Evolutionary conservation across 2,329 filamentous ascomycete species (phyloP).

Genomic region (Arthrobotrys entomopaga): DNA sequence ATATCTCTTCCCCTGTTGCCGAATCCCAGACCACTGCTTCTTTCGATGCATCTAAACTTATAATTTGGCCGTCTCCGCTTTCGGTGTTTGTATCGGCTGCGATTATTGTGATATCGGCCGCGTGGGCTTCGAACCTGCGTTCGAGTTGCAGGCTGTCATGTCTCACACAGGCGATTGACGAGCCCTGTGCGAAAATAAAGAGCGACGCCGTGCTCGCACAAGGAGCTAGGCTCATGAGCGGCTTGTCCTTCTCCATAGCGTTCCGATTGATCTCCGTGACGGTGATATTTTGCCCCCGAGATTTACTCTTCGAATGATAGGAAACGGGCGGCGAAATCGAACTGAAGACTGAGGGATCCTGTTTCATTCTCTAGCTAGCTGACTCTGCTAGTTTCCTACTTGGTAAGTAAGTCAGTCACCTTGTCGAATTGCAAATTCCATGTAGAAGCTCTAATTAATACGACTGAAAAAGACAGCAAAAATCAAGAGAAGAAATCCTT

Average conservation of each 20-base stretch:
- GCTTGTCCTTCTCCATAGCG: constrained; percentile 48
- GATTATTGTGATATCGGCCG: constrained; percentile 83
- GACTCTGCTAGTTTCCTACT: constrained; percentile 11
- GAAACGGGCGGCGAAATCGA: constrained; percentile 36
- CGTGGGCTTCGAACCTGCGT: constrained; percentile 82
- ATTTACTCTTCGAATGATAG: constrained; percentile 42
- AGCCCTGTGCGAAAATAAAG: constrained; percentile 87
- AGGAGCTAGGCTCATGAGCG: constrained; percentile 63
- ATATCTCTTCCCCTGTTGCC: constrained; percentile 87
- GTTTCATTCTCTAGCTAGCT: constrained; percentile 46
- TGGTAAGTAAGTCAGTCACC: too few species aligned
- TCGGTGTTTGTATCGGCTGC: constrained; percentile 93
- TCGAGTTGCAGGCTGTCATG: constrained; percentile 93
- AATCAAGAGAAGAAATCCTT: not conserved
- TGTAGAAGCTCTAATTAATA: too few species aligned
- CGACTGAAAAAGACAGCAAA: not conserved
- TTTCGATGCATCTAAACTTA: constrained; percentile 90
- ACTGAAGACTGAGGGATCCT: constrained; percentile 39
- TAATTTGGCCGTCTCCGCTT: constrained; percentile 82
- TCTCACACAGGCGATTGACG: constrained; percentile 83
- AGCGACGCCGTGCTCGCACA: constrained; percentile 90
- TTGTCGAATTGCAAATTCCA: too few species aligned
- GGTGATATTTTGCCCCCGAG: constrained; percentile 30
- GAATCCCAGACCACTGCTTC: constrained; percentile 98
- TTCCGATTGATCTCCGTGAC: constrained; percentile 32